These are phyloP conservation scores for Fusarium coicis DNA, from an alignment of 2,329 filamentous ascomycete genomes.

Conservation along the genomic window DNA sequence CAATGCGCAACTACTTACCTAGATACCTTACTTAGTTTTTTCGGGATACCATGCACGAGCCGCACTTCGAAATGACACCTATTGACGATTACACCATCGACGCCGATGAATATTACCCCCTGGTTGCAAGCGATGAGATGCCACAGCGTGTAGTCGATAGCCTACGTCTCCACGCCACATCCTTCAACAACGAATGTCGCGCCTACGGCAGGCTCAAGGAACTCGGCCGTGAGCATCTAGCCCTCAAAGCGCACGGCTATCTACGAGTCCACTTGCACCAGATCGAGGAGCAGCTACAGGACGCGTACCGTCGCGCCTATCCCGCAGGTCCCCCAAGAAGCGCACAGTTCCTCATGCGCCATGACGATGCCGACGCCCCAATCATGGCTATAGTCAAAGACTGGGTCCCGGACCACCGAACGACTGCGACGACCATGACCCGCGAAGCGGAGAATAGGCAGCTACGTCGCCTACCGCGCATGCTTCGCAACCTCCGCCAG, in stretches of 20 bases:
- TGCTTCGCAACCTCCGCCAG: slow-evolving; percentile 7
- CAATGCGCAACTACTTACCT: too few relatives aligned
- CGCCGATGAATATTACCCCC: too few relatives aligned
- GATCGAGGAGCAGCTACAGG: neutral
- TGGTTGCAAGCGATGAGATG: neutral
- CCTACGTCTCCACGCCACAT: neutral
- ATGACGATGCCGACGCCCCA: too few relatives aligned
- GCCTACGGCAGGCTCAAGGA: slow-evolving; percentile 27
- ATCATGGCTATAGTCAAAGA: slow-evolving; percentile 31
- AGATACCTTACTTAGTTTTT: too few relatives aligned
- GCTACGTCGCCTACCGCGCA: neutral
- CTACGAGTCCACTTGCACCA: neutral
- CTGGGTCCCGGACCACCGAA: neutral
- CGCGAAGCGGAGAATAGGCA: neutral
- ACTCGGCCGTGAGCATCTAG: slow-evolving; percentile 1
- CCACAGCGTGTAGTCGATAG: neutral
- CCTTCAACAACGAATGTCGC: slow-evolving; percentile 24
- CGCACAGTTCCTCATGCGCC: too few relatives aligned
- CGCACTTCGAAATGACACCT: too few relatives aligned
- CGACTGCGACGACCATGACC: fast-evolving
- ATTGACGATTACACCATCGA: too few relatives aligned
- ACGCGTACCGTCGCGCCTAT: too few relatives aligned
- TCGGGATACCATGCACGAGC: too few relatives aligned
- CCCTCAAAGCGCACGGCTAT: slow-evolving; percentile 11
- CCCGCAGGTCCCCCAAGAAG: too few relatives aligned